A percentile compares a stretch with the other conserved stretches of the same genome.
Conservation (phyloP, 352 stramenopile genomes). For the Phytophthora capsici region DNA sequence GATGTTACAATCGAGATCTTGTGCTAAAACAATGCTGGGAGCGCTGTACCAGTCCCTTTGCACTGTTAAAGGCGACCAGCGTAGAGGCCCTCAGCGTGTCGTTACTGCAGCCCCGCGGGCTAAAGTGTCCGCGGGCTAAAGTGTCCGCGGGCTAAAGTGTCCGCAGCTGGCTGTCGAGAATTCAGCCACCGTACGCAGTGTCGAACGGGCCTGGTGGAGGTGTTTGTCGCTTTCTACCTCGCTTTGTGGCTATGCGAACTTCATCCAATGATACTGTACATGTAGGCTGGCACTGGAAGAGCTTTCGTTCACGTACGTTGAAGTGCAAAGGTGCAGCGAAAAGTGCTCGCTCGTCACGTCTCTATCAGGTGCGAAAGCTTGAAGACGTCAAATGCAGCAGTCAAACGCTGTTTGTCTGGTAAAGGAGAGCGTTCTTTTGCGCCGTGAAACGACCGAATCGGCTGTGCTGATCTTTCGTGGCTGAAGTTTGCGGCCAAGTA, state of each 20-base stretch:
- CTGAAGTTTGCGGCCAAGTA: conserved; percentile 9
- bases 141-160: conserved; percentile 26
- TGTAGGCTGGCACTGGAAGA: neutral
- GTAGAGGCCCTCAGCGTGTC: conserved; percentile 5
- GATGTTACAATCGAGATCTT: neutral
- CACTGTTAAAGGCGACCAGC: conserved; percentile 8
- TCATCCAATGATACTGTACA: neutral
- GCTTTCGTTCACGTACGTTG: conserved; percentile 20
- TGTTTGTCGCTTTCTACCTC: neutral
- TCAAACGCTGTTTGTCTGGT: conserved; percentile 24
- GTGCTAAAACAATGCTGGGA: too few relatives aligned
- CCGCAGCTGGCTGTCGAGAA: conserved; percentile 27
- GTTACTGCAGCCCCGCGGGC: conserved; percentile 4
- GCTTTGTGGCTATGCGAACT: conserved; percentile 2
- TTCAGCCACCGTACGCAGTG: conserved; percentile 1
- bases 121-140: conserved; percentile 35
- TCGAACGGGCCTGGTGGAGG: neutral
- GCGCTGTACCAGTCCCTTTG: too few relatives aligned
- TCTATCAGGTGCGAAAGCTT: conserved; percentile 31
- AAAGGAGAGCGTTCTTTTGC: conserved; percentile 38
- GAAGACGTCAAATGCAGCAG: conserved; percentile 23
- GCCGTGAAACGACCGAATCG: neutral
- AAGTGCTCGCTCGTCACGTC: conserved; percentile 35
- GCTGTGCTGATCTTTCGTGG: conserved; percentile 25
- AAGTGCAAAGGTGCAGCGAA: conserved; percentile 28